These are phyloP conservation scores for slime mould (Dictyostelium discoideum) DNA, from an alignment of 78 protist species.

Conservation along the genomic window dicty_2.7 NC_007088.5:139001-139500, in stretches of 20 bases:
- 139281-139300: neutral
- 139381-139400: too few relatives aligned
- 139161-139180: too few relatives aligned
- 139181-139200: too few relatives aligned
- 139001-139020: too few relatives aligned
- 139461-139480: neutral
- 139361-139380: neutral
- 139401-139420: too few relatives aligned
- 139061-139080: neutral
- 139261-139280: neutral
- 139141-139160: too few relatives aligned
- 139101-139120: neutral
- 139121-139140: too few relatives aligned
- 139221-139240: too few relatives aligned
- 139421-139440: too few relatives aligned
- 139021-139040: too few relatives aligned
- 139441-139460: neutral
- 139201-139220: too few relatives aligned
- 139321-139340: neutral
- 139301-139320: neutral
- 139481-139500: neutral
- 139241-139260: neutral
- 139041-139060: neutral
- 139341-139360: neutral
- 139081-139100: conserved; percentile 3